phyloP scores from a whole-genome alignment of 179 eudicot genomes.

The Monotropa hypopitys region DNA sequence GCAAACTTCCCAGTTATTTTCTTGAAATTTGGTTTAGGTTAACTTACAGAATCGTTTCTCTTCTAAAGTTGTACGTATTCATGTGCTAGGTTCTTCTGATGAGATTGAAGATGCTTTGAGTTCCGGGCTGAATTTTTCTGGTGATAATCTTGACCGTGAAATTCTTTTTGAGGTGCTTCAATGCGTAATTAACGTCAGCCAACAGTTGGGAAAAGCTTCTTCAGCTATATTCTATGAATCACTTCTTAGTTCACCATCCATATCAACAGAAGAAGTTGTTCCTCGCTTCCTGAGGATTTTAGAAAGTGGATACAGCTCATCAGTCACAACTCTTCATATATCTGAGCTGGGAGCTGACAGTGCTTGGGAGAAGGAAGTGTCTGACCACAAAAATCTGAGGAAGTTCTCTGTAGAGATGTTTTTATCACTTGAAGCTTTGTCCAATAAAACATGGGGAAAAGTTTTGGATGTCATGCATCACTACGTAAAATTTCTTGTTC shows the following conservation, averaged over 20 bases:
- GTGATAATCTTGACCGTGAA: conserved; percentile 34
- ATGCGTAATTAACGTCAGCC: conserved; percentile 46
- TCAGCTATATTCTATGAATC: conserved; percentile 71
- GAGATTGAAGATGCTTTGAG: conserved; percentile 28
- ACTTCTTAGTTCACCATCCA: conserved; percentile 35
- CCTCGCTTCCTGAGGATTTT: conserved; percentile 55
- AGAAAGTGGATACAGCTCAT: conserved; percentile 54
- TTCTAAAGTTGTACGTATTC: not conserved
- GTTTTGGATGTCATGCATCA: conserved; percentile 59
- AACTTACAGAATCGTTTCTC: not conserved
- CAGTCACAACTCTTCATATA: conserved; percentile 33
- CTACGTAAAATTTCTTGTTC: conserved; percentile 68
- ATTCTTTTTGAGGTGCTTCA: conserved; percentile 62
- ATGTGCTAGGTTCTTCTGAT: conserved; percentile 41
- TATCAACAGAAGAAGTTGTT: conserved; percentile 64
- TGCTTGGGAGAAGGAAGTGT: conserved; percentile 58
- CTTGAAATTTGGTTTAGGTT: not conserved
- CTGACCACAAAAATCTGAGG: conserved; percentile 64
- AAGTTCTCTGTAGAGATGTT: conserved; percentile 66
- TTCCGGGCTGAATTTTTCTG: conserved; percentile 36
- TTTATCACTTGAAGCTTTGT: conserved; percentile 51
- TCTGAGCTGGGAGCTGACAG: conserved; percentile 64
- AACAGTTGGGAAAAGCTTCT: conserved; percentile 65
- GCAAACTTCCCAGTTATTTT: not conserved
- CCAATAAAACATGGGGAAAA: conserved; percentile 56